Evolutionary conservation across 352 stramenopile species (phyloP), one percentile per base, ranked within the genome.

Genomic region (Phytopythium cucurbitacearum): DNA sequence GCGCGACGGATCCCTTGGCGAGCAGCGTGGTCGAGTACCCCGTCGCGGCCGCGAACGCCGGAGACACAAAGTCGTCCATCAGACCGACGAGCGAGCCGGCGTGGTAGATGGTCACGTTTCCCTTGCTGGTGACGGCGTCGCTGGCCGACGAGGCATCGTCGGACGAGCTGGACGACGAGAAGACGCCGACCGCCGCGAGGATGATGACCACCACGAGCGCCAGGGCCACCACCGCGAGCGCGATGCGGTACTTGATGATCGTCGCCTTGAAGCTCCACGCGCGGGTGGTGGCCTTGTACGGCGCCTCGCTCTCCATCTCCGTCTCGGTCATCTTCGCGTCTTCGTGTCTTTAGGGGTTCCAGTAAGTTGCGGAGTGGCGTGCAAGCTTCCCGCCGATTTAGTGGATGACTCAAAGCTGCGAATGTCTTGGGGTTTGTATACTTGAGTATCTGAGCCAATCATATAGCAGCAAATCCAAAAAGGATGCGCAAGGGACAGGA

Each of bases 41-140:
- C 10, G 62, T 70, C 40, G 59, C 62, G 37, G 58, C 62, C 4
- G 62, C 67, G 54, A 70, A 70, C 28, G 59, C 58, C 13, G 62
- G 62, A 3, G 53, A 44, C 36, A 70, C 15, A 15, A 56, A 53
- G 44, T 70, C 54, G 41, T 67, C 59, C 59, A 70, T 70, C 35
- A 70, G 62, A 4, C 57, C 57, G 21, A 69, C 62, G 28, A 69
- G 40, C 10, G 62, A 69, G 4, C 62, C 62, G 8, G 62, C 62
- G 53, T 69, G 62, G 53, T 69, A 69, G 45, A 69, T 69, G 44
- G 62, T 66, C 44, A 69, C 62, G 40, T 66, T 69, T 48, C 62
- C 53, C 6, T 37, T 56, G 16, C 51, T 37, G 41, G 60, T 51
- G 28, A 37, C 12, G 5, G 40, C 40, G 10, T 39, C 35, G n/a